Base-by-base conservation (phyloP, 2,329 filamentous ascomycete species). In the Paradendryphiella salina region DNA sequence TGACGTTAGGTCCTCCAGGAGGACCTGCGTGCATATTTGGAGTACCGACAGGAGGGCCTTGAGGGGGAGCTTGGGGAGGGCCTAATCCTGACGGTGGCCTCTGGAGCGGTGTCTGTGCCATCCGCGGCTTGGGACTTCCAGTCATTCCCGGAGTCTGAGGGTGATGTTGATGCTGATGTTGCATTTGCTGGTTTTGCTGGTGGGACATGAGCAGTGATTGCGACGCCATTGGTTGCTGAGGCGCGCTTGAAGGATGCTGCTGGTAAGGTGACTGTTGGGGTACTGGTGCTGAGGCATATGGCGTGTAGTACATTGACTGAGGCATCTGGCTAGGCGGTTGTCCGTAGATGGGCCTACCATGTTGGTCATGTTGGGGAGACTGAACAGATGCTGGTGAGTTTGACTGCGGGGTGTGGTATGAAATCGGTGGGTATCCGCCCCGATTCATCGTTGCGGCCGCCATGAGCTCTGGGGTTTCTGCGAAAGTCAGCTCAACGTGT, bases 371-470 rank as follows among this genome's bases (percentile, higher is more conserved):
- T 50, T 91, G 90, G 17, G 90, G 87, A 28, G 93, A 96, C 57
- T 92, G 89, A 65, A 96, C 92, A 42, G 92, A 96, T 32, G 90
- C 90, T 40, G 93, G 93, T 47, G 93, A 96, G 75, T 93, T 96
- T 49, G 92, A 96, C 77, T 96, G 92, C 47, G 92, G 91, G 14
- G 92, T 95, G 74, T 96, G 90, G 73, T 96, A 96, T 17, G 66
- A 66, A 71, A 96, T 96, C 54, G 90, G 90, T 63, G 92, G 92
- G 72, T 95, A 96, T 15, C 63, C 65, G 57, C 82, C 75, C 64
- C 84, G 80, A 71, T 84, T 84, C 81, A 87, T 85, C 60, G 83
- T 83, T 63, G 84, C 80, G 62, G 83, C 79, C 57, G 85, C 84
- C 85, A 87, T 87, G 67, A 81, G 77, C 70, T 86, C 84, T 70